Percentiles rank a stretch among this genome's conserved stretches.
Evolutionary conservation across 495 filamentous ascomycete genomes (phyloP).

Genomic region (Echria macrotheca): DNA sequence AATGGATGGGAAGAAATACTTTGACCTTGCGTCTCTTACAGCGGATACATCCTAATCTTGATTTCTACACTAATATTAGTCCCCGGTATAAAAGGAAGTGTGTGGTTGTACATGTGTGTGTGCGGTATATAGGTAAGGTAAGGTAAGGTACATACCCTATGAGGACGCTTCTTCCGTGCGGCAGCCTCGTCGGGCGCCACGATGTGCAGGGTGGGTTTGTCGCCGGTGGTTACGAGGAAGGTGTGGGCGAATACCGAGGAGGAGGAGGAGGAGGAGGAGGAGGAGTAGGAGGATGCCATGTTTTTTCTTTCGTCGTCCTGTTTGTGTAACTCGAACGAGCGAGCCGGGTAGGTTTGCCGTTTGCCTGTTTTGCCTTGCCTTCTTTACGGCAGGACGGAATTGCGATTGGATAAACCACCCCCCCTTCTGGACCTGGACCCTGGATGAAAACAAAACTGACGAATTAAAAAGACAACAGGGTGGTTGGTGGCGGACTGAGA

Average conservation of each 20-base stretch:
- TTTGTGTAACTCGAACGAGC: too few species aligned
- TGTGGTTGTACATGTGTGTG: too few species aligned
- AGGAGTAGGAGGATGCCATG: not conserved
- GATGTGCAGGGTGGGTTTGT: slow-evolving; percentile 7
- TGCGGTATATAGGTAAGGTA: too few species aligned
- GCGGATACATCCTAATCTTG: slow-evolving; percentile 17
- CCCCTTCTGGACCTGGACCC: too few species aligned
- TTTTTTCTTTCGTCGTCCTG: too few species aligned
- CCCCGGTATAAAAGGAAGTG: too few species aligned
- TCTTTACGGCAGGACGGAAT: too few species aligned
- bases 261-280: not conserved
- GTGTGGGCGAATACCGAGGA: slow-evolving; percentile 18
- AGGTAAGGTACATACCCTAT: slow-evolving; percentile 24
- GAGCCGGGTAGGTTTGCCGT: too few species aligned
- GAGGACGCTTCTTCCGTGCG: slow-evolving; percentile 18
- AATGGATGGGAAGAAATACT: slow-evolving; percentile 2
- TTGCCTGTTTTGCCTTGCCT: too few species aligned
- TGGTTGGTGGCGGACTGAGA: too few species aligned
- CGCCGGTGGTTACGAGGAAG: slow-evolving; percentile 15
- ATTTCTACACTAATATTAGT: slow-evolving; percentile 14
- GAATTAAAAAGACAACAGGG: not conserved
- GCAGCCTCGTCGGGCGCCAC: slow-evolving; percentile 17
- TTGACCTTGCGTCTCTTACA: slow-evolving; percentile 27
- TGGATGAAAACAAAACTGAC: not conserved
- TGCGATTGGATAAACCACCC: too few species aligned